Base-by-base conservation (phyloP, 2,329 filamentous ascomycete species). In the Aspergillus sp. region DNA sequence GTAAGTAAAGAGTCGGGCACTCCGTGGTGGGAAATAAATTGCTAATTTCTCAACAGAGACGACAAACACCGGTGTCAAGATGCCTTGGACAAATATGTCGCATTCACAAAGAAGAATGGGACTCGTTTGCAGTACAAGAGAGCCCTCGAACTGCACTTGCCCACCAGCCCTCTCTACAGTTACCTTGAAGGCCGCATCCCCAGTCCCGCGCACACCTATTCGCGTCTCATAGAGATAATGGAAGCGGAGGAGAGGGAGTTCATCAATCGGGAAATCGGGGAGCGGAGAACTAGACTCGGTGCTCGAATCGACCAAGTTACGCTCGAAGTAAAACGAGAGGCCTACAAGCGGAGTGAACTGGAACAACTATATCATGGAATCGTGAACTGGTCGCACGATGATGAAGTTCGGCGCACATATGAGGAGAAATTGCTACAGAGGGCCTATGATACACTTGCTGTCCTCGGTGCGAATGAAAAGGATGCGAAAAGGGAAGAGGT, bases 371-470 rank as follows among this genome's bases (percentile, higher is more conserved):
- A 96, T 70, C 85, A 86, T 56, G 83, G 91, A 51, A 82, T 97
- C 51, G 93, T 97, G 68, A 87, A 96, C 70, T 99, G 95, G 95
- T 88, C 89, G 9, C 85, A 80, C 57, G 91, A 98, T 66, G 95
- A 99, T 69, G 90, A 93, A 20, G 72, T 91, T 34, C 85, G 95
- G 46, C 87, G 93, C 39, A 83, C 84, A 39, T 96, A 93, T 61
- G 96, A 99, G 72, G 93, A 98, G 73, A 98, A 93, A 75, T 80
- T 97, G 13, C 76, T 99, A 3, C 84, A 89, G 61, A 86, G 93
- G 69, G 90, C 88, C 60, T 89, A 93, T 64, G 92, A 97, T 57
- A 83, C 86, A 5, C 82, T 99, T 1, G 74, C 89, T 8, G 87
- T 90, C 27, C 80, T 91, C 15, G 84, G 88, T 3, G 60, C 81